Base-by-base conservation (phyloP, 2,329 filamentous ascomycete species). In the Talaromyces islandicus region DNA sequence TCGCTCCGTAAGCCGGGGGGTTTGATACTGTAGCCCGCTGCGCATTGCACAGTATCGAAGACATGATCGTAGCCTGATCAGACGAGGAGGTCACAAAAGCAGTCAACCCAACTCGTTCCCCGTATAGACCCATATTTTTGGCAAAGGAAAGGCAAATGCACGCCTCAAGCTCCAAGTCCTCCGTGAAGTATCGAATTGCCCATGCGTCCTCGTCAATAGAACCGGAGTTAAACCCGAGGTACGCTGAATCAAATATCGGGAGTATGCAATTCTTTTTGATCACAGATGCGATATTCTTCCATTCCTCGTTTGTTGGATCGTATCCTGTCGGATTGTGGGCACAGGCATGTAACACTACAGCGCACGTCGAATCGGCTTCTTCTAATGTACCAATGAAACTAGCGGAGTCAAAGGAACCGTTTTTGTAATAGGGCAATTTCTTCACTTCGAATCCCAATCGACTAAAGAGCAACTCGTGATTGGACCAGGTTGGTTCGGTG, bases 291-390 rank as follows among this genome's bases (percentile, higher is more conserved):
- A 97, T 85, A 78, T 95, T 84, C 73, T 87, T 89, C 93, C 93
- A 97, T 78, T 97, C 92, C 52, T 92, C 90, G 65, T 87, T 81
- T 21, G 90, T 95, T 2, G 92, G 92, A 76, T 97, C 93, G 62
- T 96, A 91, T 56, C 94, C 93, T 0, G 93, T 97, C 25, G 94
- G 94, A 79, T 97, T 97, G 81, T 97, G 94, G 29, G 94, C 93
- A 74, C 94, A 97, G 63, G 91, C 90, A 76, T 97, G 93, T 32
- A 96, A 84, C 54, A 97, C 83, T 71, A 97, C 87, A 73, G 97
- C 86, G 73, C 89, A 92, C 66, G 85, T 85, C 54, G 90, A 85
- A 1, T 89, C 86, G 7, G 92, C 92, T 29, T 64, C 19, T 12
- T 59, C n/a, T 7, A 59, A 41, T 4, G 80, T 78, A 61, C 84